A percentile compares a stretch with the other conserved stretches of the same genome.
Evolutionary conservation across 2,329 filamentous ascomycete species (phyloP).

Genomic region (Cladosporium colombiae): DNA sequence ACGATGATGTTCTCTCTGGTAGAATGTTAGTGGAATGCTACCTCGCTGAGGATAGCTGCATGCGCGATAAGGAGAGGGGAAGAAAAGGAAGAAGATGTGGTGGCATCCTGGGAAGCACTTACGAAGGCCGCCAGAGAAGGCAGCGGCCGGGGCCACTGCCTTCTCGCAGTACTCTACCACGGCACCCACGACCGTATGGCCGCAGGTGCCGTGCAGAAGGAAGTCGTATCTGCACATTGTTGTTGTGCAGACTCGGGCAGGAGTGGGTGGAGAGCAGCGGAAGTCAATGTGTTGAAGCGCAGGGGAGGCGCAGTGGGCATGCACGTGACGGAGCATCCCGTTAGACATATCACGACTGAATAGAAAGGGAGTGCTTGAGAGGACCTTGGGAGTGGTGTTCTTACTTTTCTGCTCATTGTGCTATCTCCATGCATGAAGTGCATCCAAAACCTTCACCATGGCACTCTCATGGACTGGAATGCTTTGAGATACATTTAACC

Average conservation of each 20-base stretch:
- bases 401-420: neutral
- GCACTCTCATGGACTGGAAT: neutral
- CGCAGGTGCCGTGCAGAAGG: conserved; percentile 9
- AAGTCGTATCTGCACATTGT: conserved; percentile 12
- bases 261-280: neutral
- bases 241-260: conserved; percentile 3
- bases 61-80: neutral
- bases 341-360: neutral
- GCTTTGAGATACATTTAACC: neutral
- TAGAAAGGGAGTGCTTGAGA: neutral
- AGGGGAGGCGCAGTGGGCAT: neutral
- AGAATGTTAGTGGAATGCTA: conserved; percentile 13
- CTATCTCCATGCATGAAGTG: neutral
- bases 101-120: neutral
- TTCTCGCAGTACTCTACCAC: conserved; percentile 18
- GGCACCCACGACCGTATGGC: conserved; percentile 1
- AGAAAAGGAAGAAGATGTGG: neutral
- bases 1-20: conserved; percentile 14
- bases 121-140: conserved; percentile 6
- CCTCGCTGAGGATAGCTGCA: conserved; percentile 14
- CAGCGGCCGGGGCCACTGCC: conserved; percentile 13
- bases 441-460: neutral
- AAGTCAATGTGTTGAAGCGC: neutral
- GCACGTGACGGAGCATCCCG: neutral
- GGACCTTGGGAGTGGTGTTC: neutral